Percentiles rank a stretch among this genome's conserved stretches.
Conservation (phyloP, 306 rosid genomes). For the Vigna unguiculata region DNA sequence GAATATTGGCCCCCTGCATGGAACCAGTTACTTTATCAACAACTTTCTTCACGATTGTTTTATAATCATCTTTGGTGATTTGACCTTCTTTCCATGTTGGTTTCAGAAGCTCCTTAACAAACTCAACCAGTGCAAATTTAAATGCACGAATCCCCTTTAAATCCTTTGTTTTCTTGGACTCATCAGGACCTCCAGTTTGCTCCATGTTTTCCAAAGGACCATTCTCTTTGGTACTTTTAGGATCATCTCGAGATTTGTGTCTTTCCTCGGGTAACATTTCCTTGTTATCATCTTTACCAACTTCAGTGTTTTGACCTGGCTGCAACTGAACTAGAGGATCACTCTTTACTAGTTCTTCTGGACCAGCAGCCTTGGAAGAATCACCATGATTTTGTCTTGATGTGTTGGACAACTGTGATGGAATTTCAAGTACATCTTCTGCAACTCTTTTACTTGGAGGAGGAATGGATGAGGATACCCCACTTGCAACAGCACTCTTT, state of each 20-base stretch:
- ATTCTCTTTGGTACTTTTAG: conserved; percentile 66
- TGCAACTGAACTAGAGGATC: conserved; percentile 49
- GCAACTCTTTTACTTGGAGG: conserved; percentile 44
- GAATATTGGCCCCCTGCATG: conserved; percentile 71
- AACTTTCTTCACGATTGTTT: conserved; percentile 91
- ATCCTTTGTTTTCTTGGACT: conserved; percentile 77
- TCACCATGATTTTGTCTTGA: conserved; percentile 48
- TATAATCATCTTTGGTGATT: conserved; percentile 85
- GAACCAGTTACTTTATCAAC: conserved; percentile 85
- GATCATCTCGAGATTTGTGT: conserved; percentile 56
- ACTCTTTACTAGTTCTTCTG: conserved; percentile 54
- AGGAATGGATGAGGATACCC: conserved; percentile 46
- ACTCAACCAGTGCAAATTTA: conserved; percentile 91
- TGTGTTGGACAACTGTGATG: conserved; percentile 51
- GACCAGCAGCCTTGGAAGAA: conserved; percentile 47
- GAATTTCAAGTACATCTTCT: conserved; percentile 50
- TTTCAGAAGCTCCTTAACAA: conserved; percentile 89
- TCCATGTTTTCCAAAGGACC: conserved; percentile 57
- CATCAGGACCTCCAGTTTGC: conserved; percentile 65
- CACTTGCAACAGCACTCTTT: conserved; percentile 57
- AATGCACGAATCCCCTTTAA: conserved; percentile 80
- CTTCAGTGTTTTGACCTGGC: conserved; percentile 47
- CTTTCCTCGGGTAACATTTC: conserved; percentile 52
- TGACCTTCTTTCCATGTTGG: conserved; percentile 97
- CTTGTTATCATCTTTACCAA: conserved; percentile 51